Conservation (phyloP, 768 basidiomycete species). For the Auricularia sp. region DNA sequence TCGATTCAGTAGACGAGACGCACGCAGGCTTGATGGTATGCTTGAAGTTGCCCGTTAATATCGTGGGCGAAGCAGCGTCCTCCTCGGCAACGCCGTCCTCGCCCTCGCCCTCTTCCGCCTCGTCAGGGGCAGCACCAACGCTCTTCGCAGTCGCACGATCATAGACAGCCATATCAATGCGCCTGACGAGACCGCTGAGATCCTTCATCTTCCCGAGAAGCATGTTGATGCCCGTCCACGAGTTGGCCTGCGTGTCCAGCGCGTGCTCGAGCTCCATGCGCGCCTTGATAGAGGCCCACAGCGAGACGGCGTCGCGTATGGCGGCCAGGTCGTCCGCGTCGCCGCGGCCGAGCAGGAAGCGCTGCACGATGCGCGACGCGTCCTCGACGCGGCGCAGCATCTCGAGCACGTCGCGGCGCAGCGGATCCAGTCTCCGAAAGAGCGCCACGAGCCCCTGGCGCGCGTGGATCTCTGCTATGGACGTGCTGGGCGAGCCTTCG, state of each 20-base stretch:
- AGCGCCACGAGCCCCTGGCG: constrained; percentile 72
- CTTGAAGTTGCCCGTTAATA: constrained; percentile 25
- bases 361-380: constrained; percentile 64
- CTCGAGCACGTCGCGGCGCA: constrained; percentile 53
- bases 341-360: constrained; percentile 60
- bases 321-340: constrained; percentile 54
- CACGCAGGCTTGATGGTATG: constrained; percentile 64
- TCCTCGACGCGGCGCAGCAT: constrained; percentile 56
- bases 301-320: constrained; percentile 50
- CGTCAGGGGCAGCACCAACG: constrained; percentile 10
- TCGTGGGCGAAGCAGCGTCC: neutral
- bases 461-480: constrained; percentile 55
- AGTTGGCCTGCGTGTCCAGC: constrained; percentile 34
- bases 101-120: constrained; percentile 16
- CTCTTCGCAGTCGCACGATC: constrained; percentile 14
- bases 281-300: constrained; percentile 45
- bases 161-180: constrained; percentile 44
- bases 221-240: constrained; percentile 49
- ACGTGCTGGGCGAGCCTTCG: constrained; percentile 78
- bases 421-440: constrained; percentile 49
- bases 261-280: constrained; percentile 45
- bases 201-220: constrained; percentile 44
- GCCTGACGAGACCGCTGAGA: constrained; percentile 41
- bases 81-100: constrained; percentile 5
- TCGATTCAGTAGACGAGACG: constrained; percentile 9